Percentiles rank a stretch among this genome's conserved stretches.
These are phyloP conservation scores for Haplosporangium sp. DNA, from an alignment of 371 early-diverging fungal genomes.

Conservation along the genomic window DNA sequence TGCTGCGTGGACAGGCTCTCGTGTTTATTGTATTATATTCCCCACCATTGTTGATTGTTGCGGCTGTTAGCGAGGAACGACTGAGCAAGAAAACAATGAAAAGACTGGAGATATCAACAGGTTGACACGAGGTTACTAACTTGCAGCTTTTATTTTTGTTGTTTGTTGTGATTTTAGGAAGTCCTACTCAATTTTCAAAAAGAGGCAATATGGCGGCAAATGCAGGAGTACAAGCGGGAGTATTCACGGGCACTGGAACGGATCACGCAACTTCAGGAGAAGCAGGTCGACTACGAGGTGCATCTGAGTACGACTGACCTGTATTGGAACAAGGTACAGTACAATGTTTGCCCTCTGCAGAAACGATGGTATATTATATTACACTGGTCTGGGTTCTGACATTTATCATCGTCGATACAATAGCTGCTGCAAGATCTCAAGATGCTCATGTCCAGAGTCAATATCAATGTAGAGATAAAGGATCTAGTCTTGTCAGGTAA, in stretches of 20 bases:
- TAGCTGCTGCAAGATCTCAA: constrained; percentile 53
- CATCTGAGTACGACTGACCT: constrained; percentile 49
- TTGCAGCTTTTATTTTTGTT: background rate
- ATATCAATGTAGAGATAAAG: constrained; percentile 31
- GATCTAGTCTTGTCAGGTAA: constrained; percentile 45
- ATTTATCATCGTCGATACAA: background rate
- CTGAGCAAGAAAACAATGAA: background rate
- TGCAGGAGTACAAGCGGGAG: constrained; percentile 85
- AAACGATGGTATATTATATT: background rate
- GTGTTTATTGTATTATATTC: background rate
- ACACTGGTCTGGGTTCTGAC: background rate
- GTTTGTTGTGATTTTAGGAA: constrained; percentile 25
- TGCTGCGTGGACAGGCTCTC: background rate
- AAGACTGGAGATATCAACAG: background rate
- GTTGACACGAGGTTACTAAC: background rate
- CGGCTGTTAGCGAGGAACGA: background rate
- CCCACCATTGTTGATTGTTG: background rate
- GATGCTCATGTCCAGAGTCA: constrained; percentile 49
- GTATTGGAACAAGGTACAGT: constrained; percentile 57
- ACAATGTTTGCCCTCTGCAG: background rate
- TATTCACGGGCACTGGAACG: constrained; percentile 56
- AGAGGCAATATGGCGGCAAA: constrained; percentile 83
- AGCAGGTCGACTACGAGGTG: constrained; percentile 55
- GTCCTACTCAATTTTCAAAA: constrained; percentile 71
- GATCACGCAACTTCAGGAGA: constrained; percentile 56